Percentiles rank a stretch among this genome's conserved stretches.
phyloP scores from a whole-genome alignment of 2,329 filamentous ascomycete species.

The Alternaria longipes region DNA sequence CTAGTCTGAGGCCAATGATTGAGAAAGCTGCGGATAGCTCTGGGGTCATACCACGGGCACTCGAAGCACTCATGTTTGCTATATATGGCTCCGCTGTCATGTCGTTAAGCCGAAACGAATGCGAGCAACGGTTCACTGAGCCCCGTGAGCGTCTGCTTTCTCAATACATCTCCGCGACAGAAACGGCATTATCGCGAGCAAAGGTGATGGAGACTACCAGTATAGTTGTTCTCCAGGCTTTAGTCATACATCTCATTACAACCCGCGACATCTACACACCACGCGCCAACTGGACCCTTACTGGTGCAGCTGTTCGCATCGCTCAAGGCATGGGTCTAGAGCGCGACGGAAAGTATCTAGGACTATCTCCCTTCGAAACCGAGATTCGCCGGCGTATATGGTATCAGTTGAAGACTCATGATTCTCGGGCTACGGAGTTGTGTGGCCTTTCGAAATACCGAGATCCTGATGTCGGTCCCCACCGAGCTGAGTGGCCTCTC shows the following conservation, averaged over 20 bases:
- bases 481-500: slow-evolving; percentile 58
- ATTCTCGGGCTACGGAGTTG: slow-evolving; percentile 63
- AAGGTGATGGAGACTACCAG: slow-evolving; percentile 62
- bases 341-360: slow-evolving; percentile 39
- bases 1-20: slow-evolving; percentile 62
- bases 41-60: slow-evolving; percentile 61
- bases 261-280: slow-evolving; percentile 59
- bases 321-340: neutral
- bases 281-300: slow-evolving; percentile 50
- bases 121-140: slow-evolving; percentile 60
- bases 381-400: slow-evolving; percentile 65
- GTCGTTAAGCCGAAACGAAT: slow-evolving; percentile 66
- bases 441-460: slow-evolving; percentile 49
- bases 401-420: slow-evolving; percentile 66
- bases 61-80: slow-evolving; percentile 59
- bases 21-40: slow-evolving; percentile 68
- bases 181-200: slow-evolving; percentile 11
- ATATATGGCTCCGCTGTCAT: slow-evolving; percentile 35
- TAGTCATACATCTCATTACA: slow-evolving; percentile 67
- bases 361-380: slow-evolving; percentile 50
- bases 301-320: slow-evolving; percentile 43
- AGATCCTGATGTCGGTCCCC: slow-evolving; percentile 53
- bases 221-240: slow-evolving; percentile 11
- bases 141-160: slow-evolving; percentile 68
- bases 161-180: slow-evolving; percentile 13